Conservation (phyloP, 2,329 filamentous ascomycete genomes). For the Aureobasidium uvarum region DNA sequence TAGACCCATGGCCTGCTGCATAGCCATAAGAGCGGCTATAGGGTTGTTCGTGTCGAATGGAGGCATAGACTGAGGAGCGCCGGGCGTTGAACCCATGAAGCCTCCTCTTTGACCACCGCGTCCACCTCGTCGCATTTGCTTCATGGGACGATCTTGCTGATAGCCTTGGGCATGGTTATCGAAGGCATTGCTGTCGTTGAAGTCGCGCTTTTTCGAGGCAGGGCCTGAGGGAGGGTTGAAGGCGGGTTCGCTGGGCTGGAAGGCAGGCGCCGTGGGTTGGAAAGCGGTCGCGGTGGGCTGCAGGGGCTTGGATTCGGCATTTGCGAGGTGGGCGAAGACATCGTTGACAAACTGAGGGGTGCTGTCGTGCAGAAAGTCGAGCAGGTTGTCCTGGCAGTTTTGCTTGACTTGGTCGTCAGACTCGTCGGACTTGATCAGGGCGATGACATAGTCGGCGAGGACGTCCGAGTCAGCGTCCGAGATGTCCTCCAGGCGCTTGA, state of each 20-base stretch:
- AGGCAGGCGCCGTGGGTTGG: slow-evolving; percentile 15
- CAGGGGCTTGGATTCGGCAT: slow-evolving; percentile 35
- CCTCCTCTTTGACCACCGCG: slow-evolving; percentile 37
- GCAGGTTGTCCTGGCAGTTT: slow-evolving; percentile 69
- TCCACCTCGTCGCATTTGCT: slow-evolving; percentile 60
- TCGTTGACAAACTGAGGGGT: slow-evolving; percentile 64
- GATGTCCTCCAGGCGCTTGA: slow-evolving; percentile 72
- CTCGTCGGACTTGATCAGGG: slow-evolving; percentile 69
- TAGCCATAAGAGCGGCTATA: slow-evolving; percentile 60
- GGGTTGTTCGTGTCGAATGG: slow-evolving; percentile 60
- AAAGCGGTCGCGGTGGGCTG: slow-evolving; percentile 22
- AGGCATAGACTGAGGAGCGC: slow-evolving; percentile 48
- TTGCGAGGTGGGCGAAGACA: slow-evolving; percentile 65
- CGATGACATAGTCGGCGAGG: slow-evolving; percentile 80
- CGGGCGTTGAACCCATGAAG: slow-evolving; percentile 35
- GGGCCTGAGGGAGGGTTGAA: slow-evolving; percentile 34
- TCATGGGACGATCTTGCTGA: slow-evolving; percentile 51
- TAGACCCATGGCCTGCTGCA: slow-evolving; percentile 53
- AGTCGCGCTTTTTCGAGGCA: slow-evolving; percentile 55
- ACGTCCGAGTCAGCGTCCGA: slow-evolving; percentile 79
- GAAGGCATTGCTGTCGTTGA: slow-evolving; percentile 49
- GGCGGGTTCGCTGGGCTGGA: slow-evolving; percentile 26
- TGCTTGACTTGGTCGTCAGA: slow-evolving; percentile 61
- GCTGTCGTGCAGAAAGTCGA: slow-evolving; percentile 69
- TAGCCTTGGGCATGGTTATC: slow-evolving; percentile 38